Evolutionary conservation across 106 monocot genomes (phyloP).

Genomic region (Dendrobium chrysotoxum): DNA sequence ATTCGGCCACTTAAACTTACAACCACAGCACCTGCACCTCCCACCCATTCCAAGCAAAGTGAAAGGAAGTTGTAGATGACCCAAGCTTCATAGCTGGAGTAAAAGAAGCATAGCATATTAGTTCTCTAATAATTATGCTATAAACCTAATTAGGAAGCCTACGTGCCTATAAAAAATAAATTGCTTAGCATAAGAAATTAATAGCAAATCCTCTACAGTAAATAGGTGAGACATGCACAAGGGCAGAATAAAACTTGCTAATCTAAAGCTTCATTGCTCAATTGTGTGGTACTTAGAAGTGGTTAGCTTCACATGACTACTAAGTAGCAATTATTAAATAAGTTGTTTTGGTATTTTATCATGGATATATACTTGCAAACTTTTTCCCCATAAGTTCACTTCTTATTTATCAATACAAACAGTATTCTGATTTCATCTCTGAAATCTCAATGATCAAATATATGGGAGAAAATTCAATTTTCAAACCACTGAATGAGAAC

Average conservation of each 20-base stretch:
- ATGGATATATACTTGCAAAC: neutral
- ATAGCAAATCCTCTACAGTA: neutral
- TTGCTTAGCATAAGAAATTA: neutral
- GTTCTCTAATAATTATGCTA: neutral
- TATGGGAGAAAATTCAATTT: neutral
- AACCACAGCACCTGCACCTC: conserved; percentile 94
- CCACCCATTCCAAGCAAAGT: conserved; percentile 96
- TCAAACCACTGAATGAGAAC: neutral
- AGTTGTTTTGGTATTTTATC: neutral
- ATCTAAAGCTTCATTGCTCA: neutral
- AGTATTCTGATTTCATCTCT: neutral
- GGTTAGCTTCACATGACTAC: neutral
- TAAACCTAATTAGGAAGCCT: neutral
- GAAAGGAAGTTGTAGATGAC: conserved; percentile 99
- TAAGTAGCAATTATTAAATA: neutral
- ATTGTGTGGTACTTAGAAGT: neutral
- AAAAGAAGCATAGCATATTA: neutral
- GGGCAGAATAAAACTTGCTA: neutral
- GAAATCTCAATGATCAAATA: neutral
- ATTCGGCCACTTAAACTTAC: conserved; percentile 70
- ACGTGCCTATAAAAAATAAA: neutral
- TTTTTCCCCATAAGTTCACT: neutral
- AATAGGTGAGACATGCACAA: neutral
- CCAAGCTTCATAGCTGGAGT: conserved; percentile 97
- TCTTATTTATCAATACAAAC: neutral